Conservation (phyloP, 2,329 filamentous ascomycete genomes). For the Sporothrix variecibatus region DNA sequence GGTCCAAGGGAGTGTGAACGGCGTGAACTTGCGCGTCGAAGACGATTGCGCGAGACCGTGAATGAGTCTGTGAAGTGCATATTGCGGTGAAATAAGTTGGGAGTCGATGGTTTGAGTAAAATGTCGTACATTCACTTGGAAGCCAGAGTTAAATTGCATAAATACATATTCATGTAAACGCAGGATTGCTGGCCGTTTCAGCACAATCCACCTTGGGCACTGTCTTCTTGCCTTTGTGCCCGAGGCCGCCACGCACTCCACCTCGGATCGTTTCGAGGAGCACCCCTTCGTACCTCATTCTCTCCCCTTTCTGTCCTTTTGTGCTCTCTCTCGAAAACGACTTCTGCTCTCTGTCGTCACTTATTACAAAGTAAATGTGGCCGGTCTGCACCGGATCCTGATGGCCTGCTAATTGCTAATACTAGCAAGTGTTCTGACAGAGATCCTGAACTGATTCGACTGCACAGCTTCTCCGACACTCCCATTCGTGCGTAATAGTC, state of each 20-base stretch:
- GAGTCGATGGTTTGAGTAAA: neutral
- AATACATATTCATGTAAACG: neutral
- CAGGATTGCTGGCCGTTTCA: neutral
- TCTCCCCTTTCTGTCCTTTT: neutral
- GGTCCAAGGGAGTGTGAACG: neutral
- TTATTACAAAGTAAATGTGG: neutral
- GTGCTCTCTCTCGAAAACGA: neutral
- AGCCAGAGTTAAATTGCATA: neutral
- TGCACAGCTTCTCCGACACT: neutral
- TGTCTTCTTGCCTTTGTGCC: neutral
- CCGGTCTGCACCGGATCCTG: neutral
- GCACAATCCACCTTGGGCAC: neutral
- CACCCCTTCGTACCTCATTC: neutral
- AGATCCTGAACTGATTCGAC: neutral
- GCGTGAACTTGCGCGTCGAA: neutral
- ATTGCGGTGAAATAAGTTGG: neutral
- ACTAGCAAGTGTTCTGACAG: neutral
- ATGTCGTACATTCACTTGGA: neutral
- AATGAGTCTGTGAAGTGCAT: neutral
- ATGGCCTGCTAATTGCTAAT: slow-evolving; percentile 6
- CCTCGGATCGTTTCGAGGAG: neutral
- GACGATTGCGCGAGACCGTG: neutral
- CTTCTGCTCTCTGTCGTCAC: neutral
- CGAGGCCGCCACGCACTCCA: neutral
- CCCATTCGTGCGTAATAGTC: neutral